Percentiles rank a stretch among this genome's conserved stretches.
Conservation (phyloP, 2,329 filamentous ascomycete species). For the Stromatinia cepivora region DNA sequence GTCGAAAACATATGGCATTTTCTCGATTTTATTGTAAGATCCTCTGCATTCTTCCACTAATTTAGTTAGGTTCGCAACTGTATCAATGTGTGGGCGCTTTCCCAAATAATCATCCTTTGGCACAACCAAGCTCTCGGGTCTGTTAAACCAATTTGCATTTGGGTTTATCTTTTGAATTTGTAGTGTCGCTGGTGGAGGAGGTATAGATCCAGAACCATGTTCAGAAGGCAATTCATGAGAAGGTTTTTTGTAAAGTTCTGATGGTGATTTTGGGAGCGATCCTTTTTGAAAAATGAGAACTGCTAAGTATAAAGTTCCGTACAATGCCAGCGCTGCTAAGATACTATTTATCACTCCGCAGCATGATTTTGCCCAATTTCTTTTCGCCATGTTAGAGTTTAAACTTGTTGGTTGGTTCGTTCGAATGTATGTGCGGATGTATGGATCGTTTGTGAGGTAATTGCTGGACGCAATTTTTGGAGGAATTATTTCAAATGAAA, state of each 20-base stretch:
- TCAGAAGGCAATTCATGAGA: constrained; percentile 29
- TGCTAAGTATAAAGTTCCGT: constrained; percentile 36
- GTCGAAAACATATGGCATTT: constrained; percentile 54
- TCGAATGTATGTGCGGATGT: background rate
- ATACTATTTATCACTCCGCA: constrained; percentile 39
- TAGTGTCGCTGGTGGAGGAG: constrained; percentile 30
- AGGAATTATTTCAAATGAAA: background rate
- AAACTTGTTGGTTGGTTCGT: background rate
- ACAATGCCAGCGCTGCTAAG: constrained; percentile 35
- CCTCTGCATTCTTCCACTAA: constrained; percentile 55
- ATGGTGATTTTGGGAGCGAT: constrained; percentile 34
- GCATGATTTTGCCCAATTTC: constrained; percentile 29
- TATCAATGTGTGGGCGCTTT: constrained; percentile 52
- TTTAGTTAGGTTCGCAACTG: constrained; percentile 52
- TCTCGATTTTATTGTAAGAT: constrained; percentile 52
- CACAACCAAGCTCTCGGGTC: constrained; percentile 51
- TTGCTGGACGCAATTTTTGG: constrained; percentile 4
- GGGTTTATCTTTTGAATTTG: constrained; percentile 49
- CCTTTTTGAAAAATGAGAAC: constrained; percentile 36
- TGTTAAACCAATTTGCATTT: constrained; percentile 55
- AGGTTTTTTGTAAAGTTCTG: constrained; percentile 35
- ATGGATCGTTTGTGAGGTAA: background rate
- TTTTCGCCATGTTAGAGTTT: constrained; percentile 36
- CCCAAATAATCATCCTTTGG: constrained; percentile 54
- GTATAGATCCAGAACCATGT: constrained; percentile 22